Evolutionary conservation across 345 rosid genomes (phyloP), one percentile per base, ranked within the genome.

Genomic region (Lepidium sativum): DNA sequence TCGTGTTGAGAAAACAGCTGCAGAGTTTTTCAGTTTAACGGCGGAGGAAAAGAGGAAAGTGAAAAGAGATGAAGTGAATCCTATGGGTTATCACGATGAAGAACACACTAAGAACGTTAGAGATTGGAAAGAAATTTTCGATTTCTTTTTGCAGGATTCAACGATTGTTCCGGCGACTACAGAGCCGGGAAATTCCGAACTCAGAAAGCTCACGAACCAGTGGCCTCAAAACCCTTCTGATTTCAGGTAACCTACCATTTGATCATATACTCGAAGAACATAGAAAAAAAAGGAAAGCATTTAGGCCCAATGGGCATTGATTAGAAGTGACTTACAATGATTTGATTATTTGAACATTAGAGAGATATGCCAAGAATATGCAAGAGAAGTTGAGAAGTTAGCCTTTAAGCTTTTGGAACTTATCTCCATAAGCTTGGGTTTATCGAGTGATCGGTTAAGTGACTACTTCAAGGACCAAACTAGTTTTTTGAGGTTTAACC

Each of bases 111-210:
- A 92, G 75, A 92, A 89, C 70, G 87, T 92, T 69, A 79, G 89
- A 61, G 97, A 92, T 47, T 92, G 98, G 98, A 92, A 87, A 72
- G 97, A 92, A 54, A 79, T 89, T 4, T 87, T 89, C 42, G 98
- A 92, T 47, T 84, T 83, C 54, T 60, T 77, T 53, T 72, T 81
- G 53, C 69, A 78, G 37, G 96, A 86, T 15, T 86, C 92, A 3
- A 78, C 84, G 7, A 17, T 79, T 2, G 59, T 80, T 45, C 95
- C 98, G 13, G 92, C 91, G 29, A 79, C 87, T 3, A 45, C 70
- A 6, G 84, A 80, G 14, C 83, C 80, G 27, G 74, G 75, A 67
- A 87, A 80, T 47, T 13, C 72, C 55, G 78, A 82, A 33, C 64
- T 80, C 5, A 81, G 84, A 54, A 47, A 54, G 55, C 65, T 80